Percentiles rank a stretch among this genome's conserved stretches.
Evolutionary conservation across 495 filamentous ascomycete genomes (phyloP).

Genomic region (Cercophora scortea): DNA sequence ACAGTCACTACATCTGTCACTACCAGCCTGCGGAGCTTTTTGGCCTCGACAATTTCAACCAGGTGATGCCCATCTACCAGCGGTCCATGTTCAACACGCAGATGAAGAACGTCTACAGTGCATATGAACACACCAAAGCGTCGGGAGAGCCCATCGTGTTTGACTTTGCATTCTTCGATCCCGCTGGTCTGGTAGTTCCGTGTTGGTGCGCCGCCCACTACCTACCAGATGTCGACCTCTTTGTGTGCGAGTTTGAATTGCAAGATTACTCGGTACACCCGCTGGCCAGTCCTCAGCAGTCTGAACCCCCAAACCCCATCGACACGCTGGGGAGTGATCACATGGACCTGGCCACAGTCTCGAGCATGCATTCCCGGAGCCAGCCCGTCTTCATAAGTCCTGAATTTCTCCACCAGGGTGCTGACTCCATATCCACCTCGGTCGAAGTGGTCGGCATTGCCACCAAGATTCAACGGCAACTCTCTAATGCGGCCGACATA

Average conservation of each 20-base stretch:
- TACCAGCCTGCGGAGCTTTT: conserved; percentile 12
- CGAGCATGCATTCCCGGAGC: conserved; percentile 13
- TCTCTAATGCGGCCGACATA: conserved; percentile 6
- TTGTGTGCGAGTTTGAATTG: conserved; percentile 20
- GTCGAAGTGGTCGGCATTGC: conserved; percentile 13
- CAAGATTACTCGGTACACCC: conserved; percentile 17
- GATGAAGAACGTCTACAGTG: background rate
- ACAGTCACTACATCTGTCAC: conserved; percentile 10
- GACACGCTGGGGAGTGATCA: conserved; percentile 18
- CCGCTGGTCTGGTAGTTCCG: conserved; percentile 10
- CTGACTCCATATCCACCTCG: conserved; percentile 6
- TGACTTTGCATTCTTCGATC: conserved; percentile 15
- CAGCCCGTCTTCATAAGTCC: conserved; percentile 10
- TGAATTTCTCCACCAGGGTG: background rate
- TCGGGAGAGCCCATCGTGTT: conserved; percentile 15
- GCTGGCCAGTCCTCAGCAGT: background rate
- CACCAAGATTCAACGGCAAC: conserved; percentile 17
- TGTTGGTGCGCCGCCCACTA: conserved; percentile 21
- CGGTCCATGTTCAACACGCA: conserved; percentile 11
- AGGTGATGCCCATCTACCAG: conserved; percentile 14
- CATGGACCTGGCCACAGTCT: conserved; percentile 16
- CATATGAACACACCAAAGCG: background rate
- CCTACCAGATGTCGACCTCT: conserved; percentile 11
- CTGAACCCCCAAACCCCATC: conserved; percentile 5
- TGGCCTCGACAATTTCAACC: conserved; percentile 12